phyloP scores from a whole-genome alignment of 257 asterid species.

The Scutellaria baicalensis region DNA sequence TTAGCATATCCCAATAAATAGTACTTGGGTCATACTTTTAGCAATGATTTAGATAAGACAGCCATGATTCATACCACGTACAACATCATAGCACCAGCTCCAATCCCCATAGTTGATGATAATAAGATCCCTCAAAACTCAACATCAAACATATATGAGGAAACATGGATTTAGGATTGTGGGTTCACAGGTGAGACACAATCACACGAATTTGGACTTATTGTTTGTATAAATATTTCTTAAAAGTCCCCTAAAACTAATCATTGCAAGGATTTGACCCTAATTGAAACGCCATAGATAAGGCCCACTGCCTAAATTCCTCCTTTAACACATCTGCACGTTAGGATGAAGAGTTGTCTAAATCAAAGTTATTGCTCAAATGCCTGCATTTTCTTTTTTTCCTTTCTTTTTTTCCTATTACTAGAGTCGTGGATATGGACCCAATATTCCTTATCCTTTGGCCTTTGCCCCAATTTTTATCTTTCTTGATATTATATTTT shows the following conservation, averaged over 20 bases:
- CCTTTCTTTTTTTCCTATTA: background rate
- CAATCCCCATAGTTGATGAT: conserved; percentile 1
- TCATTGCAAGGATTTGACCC: background rate
- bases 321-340: conserved; percentile 1
- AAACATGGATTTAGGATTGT: background rate
- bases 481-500: too few species aligned
- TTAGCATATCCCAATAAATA: background rate
- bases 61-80: background rate
- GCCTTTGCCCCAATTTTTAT: background rate
- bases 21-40: background rate
- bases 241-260: background rate
- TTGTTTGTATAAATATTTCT: background rate
- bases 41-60: background rate
- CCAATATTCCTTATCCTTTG: conserved; percentile 15
- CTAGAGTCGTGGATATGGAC: background rate
- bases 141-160: background rate
- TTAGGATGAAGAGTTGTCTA: background rate
- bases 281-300: background rate
- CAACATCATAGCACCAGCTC: conserved; percentile 1
- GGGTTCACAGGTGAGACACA: background rate
- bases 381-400: conserved; percentile 15
- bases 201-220: background rate
- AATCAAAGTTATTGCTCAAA: conserved; percentile 1
- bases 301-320: background rate
- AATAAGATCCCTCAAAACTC: background rate